Evolutionary conservation across 2,329 filamentous ascomycete species (phyloP).

Genomic region (Aspergillus novofumigatus): DNA sequence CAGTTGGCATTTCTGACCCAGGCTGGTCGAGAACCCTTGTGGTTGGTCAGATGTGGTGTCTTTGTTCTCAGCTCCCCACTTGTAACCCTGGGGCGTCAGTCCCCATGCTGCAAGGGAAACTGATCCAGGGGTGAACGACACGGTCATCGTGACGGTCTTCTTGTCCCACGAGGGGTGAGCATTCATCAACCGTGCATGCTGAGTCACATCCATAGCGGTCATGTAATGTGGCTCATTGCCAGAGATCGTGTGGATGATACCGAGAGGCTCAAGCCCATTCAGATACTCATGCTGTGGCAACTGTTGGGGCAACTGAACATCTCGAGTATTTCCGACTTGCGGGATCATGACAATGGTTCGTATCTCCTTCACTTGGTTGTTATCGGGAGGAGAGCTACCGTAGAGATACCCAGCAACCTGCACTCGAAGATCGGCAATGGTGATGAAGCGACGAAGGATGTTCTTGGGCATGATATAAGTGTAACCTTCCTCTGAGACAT

Average conservation of each 20-base stretch:
- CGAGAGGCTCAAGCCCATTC: conserved; percentile 79
- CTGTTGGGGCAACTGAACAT: conserved; percentile 84
- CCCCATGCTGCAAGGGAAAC: conserved; percentile 93
- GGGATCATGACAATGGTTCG: conserved; percentile 96
- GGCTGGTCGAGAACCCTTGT: conserved; percentile 82
- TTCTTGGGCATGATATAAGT: conserved; percentile 99
- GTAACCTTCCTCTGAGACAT: conserved; percentile 82
- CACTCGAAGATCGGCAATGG: conserved; percentile 89
- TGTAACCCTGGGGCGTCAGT: conserved; percentile 85
- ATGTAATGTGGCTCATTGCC: conserved; percentile 96
- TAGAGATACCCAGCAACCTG: conserved; percentile 97
- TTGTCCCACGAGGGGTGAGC: conserved; percentile 76
- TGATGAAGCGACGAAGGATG: conserved; percentile 96
- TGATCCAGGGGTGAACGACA: conserved; percentile 93
- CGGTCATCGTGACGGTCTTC: conserved; percentile 90
- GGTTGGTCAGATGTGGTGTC: conserved; percentile 90
- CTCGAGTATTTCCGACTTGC: conserved; percentile 88
- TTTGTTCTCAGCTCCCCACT: conserved; percentile 95
- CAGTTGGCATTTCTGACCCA: conserved; percentile 94
- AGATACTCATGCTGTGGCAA: conserved; percentile 91
- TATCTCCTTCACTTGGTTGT: conserved; percentile 95
- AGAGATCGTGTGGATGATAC: conserved; percentile 91
- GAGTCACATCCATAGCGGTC: conserved; percentile 90
- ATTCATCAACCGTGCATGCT: conserved; percentile 86
- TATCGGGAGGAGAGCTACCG: conserved; percentile 85